Evolutionary conservation across 75 land plant genomes (phyloP).

Genomic region (Larix kaempferi): DNA sequence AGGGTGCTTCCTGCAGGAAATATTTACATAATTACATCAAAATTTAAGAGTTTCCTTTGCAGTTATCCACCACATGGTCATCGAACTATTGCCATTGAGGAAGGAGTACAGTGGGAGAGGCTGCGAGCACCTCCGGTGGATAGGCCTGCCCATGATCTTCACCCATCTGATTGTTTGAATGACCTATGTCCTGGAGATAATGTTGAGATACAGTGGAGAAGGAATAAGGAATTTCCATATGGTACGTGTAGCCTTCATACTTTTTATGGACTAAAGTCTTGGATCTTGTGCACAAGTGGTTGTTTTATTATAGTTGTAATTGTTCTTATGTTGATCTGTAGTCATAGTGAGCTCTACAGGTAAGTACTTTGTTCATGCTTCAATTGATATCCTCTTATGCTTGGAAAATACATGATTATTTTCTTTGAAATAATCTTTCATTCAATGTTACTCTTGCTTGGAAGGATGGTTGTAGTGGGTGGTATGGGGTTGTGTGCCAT

Average conservation of each 20-base stretch:
- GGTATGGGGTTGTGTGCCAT: slow-evolving; percentile 96
- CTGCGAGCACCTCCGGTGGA: slow-evolving; percentile 81
- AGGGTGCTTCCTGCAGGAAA: neutral
- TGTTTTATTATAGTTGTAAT: too few species aligned
- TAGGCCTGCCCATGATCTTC: slow-evolving; percentile 78
- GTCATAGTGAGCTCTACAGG: neutral
- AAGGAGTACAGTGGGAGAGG: slow-evolving; percentile 72
- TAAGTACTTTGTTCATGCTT: neutral
- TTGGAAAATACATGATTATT: neutral
- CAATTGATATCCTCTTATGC: neutral
- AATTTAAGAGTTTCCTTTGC: slow-evolving; percentile 6
- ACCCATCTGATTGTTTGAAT: slow-evolving; percentile 69
- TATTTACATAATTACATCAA: neutral
- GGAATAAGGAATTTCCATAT: slow-evolving; percentile 92
- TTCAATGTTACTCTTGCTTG: neutral
- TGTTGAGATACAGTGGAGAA: slow-evolving; percentile 97
- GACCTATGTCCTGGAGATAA: slow-evolving; percentile 85
- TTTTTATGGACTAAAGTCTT: neutral
- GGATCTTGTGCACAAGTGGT: neutral
- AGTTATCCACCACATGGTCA: slow-evolving; percentile 96
- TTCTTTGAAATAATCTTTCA: neutral
- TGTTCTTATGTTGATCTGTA: neutral
- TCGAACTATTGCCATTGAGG: slow-evolving; percentile 60
- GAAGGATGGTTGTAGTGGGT: slow-evolving; percentile 99
- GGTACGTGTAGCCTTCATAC: slow-evolving; percentile 35